Evolutionary conservation across 2,329 filamentous ascomycete species (phyloP), one percentile per base, ranked within the genome.

Genomic region (Escovopsis sp.): DNA sequence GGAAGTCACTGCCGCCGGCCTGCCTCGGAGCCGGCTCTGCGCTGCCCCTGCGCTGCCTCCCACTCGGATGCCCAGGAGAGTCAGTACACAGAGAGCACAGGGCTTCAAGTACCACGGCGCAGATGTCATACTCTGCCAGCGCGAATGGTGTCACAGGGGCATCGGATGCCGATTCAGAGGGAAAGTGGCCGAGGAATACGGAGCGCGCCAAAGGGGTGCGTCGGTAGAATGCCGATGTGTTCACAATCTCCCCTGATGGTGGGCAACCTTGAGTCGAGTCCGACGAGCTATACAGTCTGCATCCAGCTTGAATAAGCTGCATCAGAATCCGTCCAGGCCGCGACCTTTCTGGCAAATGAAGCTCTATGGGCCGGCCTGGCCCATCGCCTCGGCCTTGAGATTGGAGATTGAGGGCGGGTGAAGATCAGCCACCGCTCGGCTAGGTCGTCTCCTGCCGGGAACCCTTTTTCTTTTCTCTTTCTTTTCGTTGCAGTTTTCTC

Each of bases 61-160:
- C n/a, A n/a, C n/a, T n/a, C n/a, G n/a, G n/a, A n/a, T n/a, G n/a
- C n/a, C n/a, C n/a, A n/a, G n/a, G n/a, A n/a, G n/a, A n/a, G n/a
- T n/a, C n/a, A n/a, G n/a, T n/a, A n/a, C n/a, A n/a, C n/a, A n/a
- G 41, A 35, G 52, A 44, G 48, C 48, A 47, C 46, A 39, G 42
- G 45, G 47, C n/a, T 40, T 43, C 40, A 39, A 44, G 50, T 52
- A 43, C 39, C 34, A 53, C 48, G 42, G 18, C 40, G 29, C 44
- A 49, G 36, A 35, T 34, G 61, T 63, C 48, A 56, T 56, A 65
- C 62, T 28, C n/a, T 59, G 60, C 60, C 57, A 63, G 52, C 55
- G 49, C 52, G 52, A 48, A 48, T 45, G 37, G 63, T 67, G 43
- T 51, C 50, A 67, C 63, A 58, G 48, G 23, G 27, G 32, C 35